Conservation (phyloP, 1,139 yeast genomes). For the Hanseniaspora uvarum region DNA sequence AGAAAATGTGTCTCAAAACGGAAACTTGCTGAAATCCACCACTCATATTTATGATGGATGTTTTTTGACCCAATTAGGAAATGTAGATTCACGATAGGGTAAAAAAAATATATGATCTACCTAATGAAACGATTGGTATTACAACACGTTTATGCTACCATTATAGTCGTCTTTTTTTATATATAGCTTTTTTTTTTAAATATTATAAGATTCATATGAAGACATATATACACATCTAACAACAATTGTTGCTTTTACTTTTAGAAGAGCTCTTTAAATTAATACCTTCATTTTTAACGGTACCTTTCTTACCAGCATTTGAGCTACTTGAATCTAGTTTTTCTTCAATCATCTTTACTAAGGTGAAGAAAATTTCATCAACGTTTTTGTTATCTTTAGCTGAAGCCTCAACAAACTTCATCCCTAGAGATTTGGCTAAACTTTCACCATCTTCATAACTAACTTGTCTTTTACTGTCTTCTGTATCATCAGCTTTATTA, state of each 20-base stretch:
- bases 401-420: conserved; percentile 89
- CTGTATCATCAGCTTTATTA: conserved; percentile 62
- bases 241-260: conserved; percentile 16
- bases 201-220: neutral
- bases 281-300: conserved; percentile 14
- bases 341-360: conserved; percentile 81
- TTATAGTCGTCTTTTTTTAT: too few relatives aligned
- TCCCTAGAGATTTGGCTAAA: conserved; percentile 74
- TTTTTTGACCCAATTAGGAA: too few relatives aligned
- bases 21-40: too few relatives aligned
- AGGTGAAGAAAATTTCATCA: conserved; percentile 78
- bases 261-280: conserved; percentile 12
- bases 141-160: too few relatives aligned
- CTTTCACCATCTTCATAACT: conserved; percentile 81
- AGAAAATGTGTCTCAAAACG: neutral
- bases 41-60: too few relatives aligned
- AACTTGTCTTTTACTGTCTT: conserved; percentile 50
- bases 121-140: too few relatives aligned
- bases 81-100: too few relatives aligned
- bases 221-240: neutral
- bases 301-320: conserved; percentile 20
- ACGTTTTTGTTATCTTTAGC: conserved; percentile 91
- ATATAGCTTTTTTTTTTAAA: too few relatives aligned
- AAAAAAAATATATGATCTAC: too few relatives aligned
- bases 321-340: conserved; percentile 42